Conservation (phyloP, 2,329 filamentous ascomycete genomes). For the Aspergillus tanneri region DNA sequence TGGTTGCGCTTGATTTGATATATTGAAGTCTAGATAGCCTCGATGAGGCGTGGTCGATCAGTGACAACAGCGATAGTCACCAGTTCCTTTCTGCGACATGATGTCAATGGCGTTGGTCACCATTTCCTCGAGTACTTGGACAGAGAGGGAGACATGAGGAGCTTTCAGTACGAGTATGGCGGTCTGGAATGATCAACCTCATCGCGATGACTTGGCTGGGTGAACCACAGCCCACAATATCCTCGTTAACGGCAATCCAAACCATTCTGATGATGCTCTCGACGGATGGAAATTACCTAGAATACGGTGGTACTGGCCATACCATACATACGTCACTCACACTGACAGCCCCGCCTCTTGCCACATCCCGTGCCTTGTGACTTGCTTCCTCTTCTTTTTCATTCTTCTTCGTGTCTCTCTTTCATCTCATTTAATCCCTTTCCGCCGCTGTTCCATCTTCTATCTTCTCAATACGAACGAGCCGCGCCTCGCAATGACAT, state of each 20-base stretch:
- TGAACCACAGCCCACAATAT: too few species aligned
- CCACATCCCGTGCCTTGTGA: slow-evolving; percentile 7
- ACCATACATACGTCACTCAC: slow-evolving; percentile 6
- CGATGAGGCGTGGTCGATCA: not conserved
- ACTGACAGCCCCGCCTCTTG: slow-evolving; percentile 9
- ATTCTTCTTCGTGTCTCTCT: not conserved
- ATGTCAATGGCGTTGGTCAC: slow-evolving; percentile 8
- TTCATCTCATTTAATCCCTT: not conserved
- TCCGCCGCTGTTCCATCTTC: slow-evolving; percentile 17
- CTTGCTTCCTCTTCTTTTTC: not conserved
- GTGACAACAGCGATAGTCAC: not conserved
- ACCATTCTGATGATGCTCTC: too few species aligned
- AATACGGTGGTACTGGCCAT: too few species aligned
- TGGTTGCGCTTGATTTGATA: not conserved
- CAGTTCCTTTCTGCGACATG: not conserved
- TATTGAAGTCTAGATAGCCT: not conserved
- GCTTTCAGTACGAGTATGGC: not conserved
- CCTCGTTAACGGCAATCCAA: too few species aligned
- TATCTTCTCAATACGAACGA: slow-evolving; percentile 1
- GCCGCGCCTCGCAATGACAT: slow-evolving; percentile 31
- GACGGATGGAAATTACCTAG: too few species aligned
- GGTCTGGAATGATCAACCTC: too few species aligned
- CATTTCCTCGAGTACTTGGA: too few species aligned
- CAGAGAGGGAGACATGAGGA: too few species aligned
- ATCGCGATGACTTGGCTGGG: too few species aligned